Evolutionary conservation across 2,329 filamentous ascomycete species (phyloP).

Genomic region (Phaeoacremonium minimum): DNA sequence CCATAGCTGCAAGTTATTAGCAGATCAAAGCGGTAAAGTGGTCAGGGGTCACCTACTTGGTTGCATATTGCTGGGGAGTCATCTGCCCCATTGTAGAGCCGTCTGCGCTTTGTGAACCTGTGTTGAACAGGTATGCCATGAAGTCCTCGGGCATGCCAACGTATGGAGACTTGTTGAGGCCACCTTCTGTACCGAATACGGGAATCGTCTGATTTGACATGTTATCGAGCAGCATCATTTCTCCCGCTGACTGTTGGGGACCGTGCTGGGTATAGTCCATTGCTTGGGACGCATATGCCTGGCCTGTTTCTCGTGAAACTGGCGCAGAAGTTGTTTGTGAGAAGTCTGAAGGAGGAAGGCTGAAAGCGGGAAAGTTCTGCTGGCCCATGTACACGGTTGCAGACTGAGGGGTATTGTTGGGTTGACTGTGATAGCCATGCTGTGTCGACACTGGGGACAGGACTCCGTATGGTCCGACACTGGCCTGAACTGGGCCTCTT

Average conservation of each 20-base stretch:
- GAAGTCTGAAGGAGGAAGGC: constrained; percentile 58
- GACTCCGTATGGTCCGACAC: constrained; percentile 43
- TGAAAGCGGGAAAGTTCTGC: constrained; percentile 59
- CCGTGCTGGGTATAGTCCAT: constrained; percentile 39
- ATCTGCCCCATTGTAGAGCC: constrained; percentile 48
- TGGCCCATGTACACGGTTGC: constrained; percentile 48
- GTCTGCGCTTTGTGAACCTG: constrained; percentile 51
- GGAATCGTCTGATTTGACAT: constrained; percentile 68
- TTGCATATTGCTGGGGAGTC: constrained; percentile 29
- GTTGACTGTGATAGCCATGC: constrained; percentile 42
- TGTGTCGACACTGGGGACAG: constrained; percentile 48
- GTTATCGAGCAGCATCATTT: constrained; percentile 58
- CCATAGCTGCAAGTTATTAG: constrained; percentile 41
- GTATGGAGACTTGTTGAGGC: constrained; percentile 78
- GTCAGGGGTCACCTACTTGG: constrained; percentile 36
- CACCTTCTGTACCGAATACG: constrained; percentile 79
- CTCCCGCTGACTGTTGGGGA: constrained; percentile 38
- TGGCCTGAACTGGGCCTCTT: constrained; percentile 41
- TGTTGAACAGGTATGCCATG: constrained; percentile 79
- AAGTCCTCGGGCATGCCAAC: constrained; percentile 82
- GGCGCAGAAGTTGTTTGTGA: constrained; percentile 28
- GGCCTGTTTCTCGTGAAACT: constrained; percentile 27
- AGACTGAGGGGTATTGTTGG: constrained; percentile 38
- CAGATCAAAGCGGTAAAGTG: too few relatives aligned
- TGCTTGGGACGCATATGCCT: constrained; percentile 23